phyloP scores from a whole-genome alignment of 75 land plant genomes.

The Picea sitchensis region DNA sequence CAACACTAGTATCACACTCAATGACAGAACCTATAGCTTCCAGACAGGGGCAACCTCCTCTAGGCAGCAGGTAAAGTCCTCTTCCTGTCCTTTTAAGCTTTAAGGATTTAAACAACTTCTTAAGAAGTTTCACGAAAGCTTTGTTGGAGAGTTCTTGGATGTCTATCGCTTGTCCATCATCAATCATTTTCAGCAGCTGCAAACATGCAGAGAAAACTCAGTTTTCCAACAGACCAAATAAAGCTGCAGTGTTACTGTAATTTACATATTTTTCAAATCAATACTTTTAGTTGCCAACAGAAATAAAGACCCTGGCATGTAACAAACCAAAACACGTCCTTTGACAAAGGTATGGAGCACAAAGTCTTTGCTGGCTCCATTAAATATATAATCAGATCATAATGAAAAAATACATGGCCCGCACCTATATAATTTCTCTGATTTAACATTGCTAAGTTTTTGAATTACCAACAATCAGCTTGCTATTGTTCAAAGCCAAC shows the following conservation, averaged over 20 bases:
- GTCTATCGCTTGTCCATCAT: conserved; percentile 94
- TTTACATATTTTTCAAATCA: not conserved
- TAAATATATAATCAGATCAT: too few species aligned
- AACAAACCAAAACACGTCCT: too few species aligned
- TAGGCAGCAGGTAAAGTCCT: conserved; percentile 57
- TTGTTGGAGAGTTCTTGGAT: conserved; percentile 57
- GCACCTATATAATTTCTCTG: too few species aligned
- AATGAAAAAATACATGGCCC: too few species aligned
- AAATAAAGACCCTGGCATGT: too few species aligned
- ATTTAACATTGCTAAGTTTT: too few species aligned
- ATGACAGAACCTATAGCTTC: conserved; percentile 39
- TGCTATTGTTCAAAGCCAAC: too few species aligned
- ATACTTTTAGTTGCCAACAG: too few species aligned
- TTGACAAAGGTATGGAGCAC: too few species aligned
- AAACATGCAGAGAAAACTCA: not conserved
- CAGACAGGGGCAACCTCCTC: conserved; percentile 49
- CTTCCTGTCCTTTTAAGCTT: conserved; percentile 33
- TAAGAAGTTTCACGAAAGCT: conserved; percentile 42
- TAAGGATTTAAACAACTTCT: conserved; percentile 58
- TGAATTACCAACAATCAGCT: too few species aligned
- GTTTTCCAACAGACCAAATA: not conserved
- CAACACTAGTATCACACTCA: conserved; percentile 15
- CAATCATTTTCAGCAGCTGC: conserved; percentile 91
- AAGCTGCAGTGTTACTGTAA: not conserved
- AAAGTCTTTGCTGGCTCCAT: too few species aligned